These are phyloP conservation scores for Centella asiatica DNA, from an alignment of 129 eudicot species.

Conservation along the genomic window DNA sequence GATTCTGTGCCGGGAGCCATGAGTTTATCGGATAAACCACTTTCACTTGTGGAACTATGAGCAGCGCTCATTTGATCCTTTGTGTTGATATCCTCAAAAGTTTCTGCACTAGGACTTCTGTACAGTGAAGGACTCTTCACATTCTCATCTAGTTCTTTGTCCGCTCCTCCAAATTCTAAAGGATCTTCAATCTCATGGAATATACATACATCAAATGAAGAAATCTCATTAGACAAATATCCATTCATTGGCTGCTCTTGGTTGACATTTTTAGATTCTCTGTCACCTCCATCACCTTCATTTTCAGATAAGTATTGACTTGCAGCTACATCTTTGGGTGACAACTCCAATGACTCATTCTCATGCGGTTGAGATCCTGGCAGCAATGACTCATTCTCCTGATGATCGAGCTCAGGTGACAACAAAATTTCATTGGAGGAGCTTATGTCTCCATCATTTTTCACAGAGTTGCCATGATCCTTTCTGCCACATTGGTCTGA, in stretches of 20 bases:
- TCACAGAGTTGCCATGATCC: constrained; percentile 11
- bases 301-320: constrained; percentile 3
- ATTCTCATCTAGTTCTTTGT: constrained; percentile 20
- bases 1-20: constrained; percentile 8
- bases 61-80: constrained; percentile 12
- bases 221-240: not conserved
- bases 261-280: not conserved
- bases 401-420: constrained; percentile 19
- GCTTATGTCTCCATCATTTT: constrained; percentile 7
- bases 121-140: constrained; percentile 14
- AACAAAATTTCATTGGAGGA: constrained; percentile 16
- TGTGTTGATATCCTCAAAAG: constrained; percentile 16
- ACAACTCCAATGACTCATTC: not conserved
- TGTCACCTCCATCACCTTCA: not conserved
- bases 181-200: constrained; percentile 16
- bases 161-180: constrained; percentile 16
- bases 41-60: constrained; percentile 15
- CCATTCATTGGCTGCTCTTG: not conserved
- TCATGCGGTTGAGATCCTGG: not conserved
- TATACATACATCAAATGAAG: constrained; percentile 11
- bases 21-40: constrained; percentile 15
- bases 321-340: constrained; percentile 1
- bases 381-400: constrained; percentile 8
- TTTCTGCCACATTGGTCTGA: not conserved
- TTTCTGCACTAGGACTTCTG: constrained; percentile 27